phyloP scores from a whole-genome alignment of 169 alveolate genomes.

The Plasmodium fragile region DNA sequence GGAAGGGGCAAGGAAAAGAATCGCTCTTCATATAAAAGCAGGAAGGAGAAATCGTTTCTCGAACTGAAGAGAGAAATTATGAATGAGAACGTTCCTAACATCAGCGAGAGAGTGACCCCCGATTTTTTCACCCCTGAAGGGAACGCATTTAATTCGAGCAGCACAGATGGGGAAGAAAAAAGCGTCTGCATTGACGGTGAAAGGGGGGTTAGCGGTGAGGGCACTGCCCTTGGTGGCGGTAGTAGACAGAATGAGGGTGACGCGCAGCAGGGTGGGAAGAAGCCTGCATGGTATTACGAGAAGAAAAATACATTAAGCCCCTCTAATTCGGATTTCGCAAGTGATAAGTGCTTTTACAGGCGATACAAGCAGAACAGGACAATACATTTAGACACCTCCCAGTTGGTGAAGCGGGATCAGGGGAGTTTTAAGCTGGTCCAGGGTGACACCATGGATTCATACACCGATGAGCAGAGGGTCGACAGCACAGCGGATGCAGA shows the following conservation, averaged over 20 bases:
- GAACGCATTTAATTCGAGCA: slow-evolving; percentile 13
- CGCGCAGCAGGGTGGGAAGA: not conserved
- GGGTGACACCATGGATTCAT: not conserved
- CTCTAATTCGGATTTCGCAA: slow-evolving; percentile 35
- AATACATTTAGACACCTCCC: not conserved
- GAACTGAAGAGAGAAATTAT: slow-evolving; percentile 40
- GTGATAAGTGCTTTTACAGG: slow-evolving; percentile 18
- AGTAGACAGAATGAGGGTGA: not conserved
- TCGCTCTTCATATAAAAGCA: not conserved
- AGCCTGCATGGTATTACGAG: not conserved
- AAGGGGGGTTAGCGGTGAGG: not conserved
- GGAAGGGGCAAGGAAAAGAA: not conserved
- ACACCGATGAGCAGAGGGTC: not conserved
- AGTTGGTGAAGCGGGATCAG: not conserved
- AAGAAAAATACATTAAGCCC: not conserved
- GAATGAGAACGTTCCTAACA: not conserved
- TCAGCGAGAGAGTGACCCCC: slow-evolving; percentile 49
- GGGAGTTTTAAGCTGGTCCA: not conserved
- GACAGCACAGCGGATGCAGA: not conserved
- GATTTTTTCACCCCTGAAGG: slow-evolving; percentile 28
- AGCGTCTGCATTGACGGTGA: not conserved
- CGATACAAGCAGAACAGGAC: slow-evolving; percentile 2
- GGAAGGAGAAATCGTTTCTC: slow-evolving; percentile 16
- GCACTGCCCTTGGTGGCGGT: not conserved
- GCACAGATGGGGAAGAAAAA: not conserved